Evolutionary conservation across 2,329 filamentous ascomycete species (phyloP).

Genomic region (Penicillium polonicum): DNA sequence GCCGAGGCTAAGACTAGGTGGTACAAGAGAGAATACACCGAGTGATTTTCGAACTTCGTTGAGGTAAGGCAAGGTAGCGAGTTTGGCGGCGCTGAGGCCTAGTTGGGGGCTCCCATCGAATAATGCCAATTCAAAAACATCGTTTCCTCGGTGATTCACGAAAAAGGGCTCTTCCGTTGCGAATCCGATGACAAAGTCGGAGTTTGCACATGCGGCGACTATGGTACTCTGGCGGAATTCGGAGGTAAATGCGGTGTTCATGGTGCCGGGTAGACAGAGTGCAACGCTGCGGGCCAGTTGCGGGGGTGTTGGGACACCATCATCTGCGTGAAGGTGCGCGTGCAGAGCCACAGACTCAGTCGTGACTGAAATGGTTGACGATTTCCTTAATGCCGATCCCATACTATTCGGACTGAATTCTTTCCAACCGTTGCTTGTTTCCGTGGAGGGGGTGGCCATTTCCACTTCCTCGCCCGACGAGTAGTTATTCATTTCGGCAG

Average conservation of each 20-base stretch:
- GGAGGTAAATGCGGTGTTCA: conserved; percentile 32
- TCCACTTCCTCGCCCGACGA: conserved; percentile 13
- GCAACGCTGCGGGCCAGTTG: conserved; percentile 38
- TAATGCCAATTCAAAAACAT: conserved; percentile 28
- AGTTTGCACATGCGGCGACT: conserved; percentile 40
- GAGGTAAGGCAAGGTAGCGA: conserved; percentile 17
- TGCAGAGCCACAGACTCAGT: conserved; percentile 39
- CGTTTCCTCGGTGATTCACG: conserved; percentile 29
- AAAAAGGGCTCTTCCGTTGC: conserved; percentile 38
- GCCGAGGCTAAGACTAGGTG: conserved; percentile 8
- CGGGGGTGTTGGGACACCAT: conserved; percentile 35
- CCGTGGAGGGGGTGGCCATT: conserved; percentile 5
- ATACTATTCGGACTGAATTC: conserved; percentile 28
- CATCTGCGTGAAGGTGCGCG: conserved; percentile 24
- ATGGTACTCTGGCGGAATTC: conserved; percentile 38
- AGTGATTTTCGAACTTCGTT: conserved; percentile 19
- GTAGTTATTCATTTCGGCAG: conserved; percentile 26
- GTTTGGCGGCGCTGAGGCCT: conserved; percentile 6
- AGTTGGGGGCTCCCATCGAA: conserved; percentile 18
- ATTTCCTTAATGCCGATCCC: conserved; percentile 34
- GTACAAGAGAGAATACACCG: conserved; percentile 30
- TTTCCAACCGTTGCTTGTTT: conserved; percentile 20
- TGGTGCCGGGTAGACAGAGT: conserved; percentile 36
- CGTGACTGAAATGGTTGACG: conserved; percentile 44
- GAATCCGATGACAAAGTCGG: conserved; percentile 43